Conservation (phyloP, 2,329 filamentous ascomycete genomes). For the Dichotomopilus funicola region DNA sequence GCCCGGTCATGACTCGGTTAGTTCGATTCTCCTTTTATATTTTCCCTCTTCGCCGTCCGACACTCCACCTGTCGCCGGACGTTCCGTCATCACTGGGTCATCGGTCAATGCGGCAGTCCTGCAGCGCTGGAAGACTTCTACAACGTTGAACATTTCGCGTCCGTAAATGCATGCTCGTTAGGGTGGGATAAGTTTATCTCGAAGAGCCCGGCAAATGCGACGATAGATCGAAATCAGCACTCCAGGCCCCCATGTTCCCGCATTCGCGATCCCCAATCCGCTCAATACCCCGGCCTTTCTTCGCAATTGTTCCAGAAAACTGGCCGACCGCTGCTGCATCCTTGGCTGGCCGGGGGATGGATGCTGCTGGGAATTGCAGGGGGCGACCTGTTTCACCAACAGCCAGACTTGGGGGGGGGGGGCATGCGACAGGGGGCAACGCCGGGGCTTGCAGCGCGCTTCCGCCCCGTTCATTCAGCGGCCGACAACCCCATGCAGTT, state of each 20-base stretch:
- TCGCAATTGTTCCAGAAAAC: conserved; percentile 38
- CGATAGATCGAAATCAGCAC: not conserved
- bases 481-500: not conserved
- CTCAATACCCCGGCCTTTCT: conserved; percentile 16
- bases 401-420: conserved; percentile 33
- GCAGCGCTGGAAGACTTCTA: not conserved
- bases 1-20: conserved; percentile 36
- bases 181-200: conserved; percentile 11
- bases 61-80: conserved; percentile 13
- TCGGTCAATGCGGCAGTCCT: conserved; percentile 12
- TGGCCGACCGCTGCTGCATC: conserved; percentile 37
- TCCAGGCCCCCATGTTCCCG: conserved; percentile 5
- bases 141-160: not conserved
- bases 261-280: conserved; percentile 6
- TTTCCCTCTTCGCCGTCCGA: conserved; percentile 5
- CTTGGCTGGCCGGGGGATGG: conserved; percentile 35
- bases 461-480: conserved; percentile 12
- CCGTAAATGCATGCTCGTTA: not conserved
- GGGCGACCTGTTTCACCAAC: conserved; percentile 46
- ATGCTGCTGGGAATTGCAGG: conserved; percentile 41
- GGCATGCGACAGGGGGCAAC: conserved; percentile 31
- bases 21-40: conserved; percentile 25
- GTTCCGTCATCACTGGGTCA: conserved; percentile 8
- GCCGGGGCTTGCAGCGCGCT: conserved; percentile 26
- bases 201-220: not conserved